Base-by-base conservation (phyloP, 83 land plant species). In the Picea engelmannii region DNA sequence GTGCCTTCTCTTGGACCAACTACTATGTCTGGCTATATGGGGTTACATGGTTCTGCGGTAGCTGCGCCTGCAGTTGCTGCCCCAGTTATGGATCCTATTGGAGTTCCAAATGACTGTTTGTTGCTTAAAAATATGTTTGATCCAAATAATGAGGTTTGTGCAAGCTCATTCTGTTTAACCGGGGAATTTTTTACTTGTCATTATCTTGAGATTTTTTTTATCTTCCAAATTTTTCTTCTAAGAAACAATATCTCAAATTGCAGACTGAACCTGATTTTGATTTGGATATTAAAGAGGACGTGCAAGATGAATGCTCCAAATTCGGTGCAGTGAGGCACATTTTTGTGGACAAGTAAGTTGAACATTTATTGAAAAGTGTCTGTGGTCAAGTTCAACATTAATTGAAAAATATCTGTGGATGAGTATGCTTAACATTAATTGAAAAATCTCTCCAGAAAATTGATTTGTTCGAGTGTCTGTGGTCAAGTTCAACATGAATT, bases 101-200 rank as follows among this genome's bases (percentile, higher is more conserved):
- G 95, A n/a, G 65, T 25, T 31, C 97, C 99, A 8, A 97, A 91
- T 81, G 99, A 97, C 62, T 96, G 94, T 77, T 77, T 97, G 76
- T 79, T 95, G 73, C 81, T 97, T 85, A 97, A 94, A 87, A 97
- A 97, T 83, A 94, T 97, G 99, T 97, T 97, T 89, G 99, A 97
- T 87, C 99, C 99, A 61, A 85, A 78, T 3, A 82, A 78, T 25
- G 99, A 96, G 99, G 99, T 95, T 60, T 81, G 93, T 83, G 49
- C 6, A 23, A 23, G 62, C 59, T 15, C 13, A 23, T 47, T 16
- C 61, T 23, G 15, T 60, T 78, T 61, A 27, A 15, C 17, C 6
- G 5, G 21, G 20, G 35, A 16, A 0, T 25, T 78, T 58, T 58
- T 60, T 70, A 69, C 15, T 18, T 16, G 49, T 27, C 25, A 17